phyloP scores from a whole-genome alignment of 345 rosid genomes.

The Carallia pectinifolia region DNA sequence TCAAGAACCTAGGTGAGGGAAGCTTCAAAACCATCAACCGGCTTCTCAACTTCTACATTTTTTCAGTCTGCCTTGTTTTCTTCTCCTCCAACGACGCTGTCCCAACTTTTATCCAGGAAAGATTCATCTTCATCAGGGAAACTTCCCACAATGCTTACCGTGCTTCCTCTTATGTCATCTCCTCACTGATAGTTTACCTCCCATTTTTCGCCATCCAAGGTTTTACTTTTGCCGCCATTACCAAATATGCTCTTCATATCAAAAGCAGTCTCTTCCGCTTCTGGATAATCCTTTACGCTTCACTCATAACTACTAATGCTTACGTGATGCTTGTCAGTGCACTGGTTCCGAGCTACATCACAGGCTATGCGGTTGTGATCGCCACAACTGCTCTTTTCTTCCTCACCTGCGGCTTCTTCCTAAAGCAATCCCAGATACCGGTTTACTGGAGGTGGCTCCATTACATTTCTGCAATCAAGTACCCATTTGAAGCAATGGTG shows the following conservation, averaged over 20 bases:
- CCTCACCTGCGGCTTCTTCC: constrained; percentile 66
- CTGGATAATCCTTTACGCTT: constrained; percentile 57
- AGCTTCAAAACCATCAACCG: constrained; percentile 39
- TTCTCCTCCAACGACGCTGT: constrained; percentile 74
- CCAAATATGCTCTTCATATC: constrained; percentile 32
- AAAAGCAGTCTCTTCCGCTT: constrained; percentile 43
- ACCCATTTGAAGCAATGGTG: constrained; percentile 64
- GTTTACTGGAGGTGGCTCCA: constrained; percentile 62
- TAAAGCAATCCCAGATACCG: constrained; percentile 50
- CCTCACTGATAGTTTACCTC: constrained; percentile 58
- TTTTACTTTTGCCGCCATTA: constrained; percentile 47
- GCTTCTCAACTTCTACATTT: constrained; percentile 66
- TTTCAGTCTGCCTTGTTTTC: constrained; percentile 54
- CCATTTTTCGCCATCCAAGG: constrained; percentile 55
- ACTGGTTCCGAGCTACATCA: constrained; percentile 63
- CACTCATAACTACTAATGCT: constrained; percentile 61
- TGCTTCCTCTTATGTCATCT: constrained; percentile 60
- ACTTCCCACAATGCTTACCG: constrained; percentile 67
- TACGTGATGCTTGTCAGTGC: constrained; percentile 74
- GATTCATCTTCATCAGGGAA: constrained; percentile 68
- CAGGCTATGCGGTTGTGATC: constrained; percentile 65
- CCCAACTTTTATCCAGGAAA: constrained; percentile 66
- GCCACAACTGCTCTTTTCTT: constrained; percentile 73
- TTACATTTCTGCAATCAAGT: constrained; percentile 65
- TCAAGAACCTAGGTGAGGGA: constrained; percentile 26